Conservation (phyloP, 2,329 filamentous ascomycete genomes). For the Rutstroemia sp. region DNA sequence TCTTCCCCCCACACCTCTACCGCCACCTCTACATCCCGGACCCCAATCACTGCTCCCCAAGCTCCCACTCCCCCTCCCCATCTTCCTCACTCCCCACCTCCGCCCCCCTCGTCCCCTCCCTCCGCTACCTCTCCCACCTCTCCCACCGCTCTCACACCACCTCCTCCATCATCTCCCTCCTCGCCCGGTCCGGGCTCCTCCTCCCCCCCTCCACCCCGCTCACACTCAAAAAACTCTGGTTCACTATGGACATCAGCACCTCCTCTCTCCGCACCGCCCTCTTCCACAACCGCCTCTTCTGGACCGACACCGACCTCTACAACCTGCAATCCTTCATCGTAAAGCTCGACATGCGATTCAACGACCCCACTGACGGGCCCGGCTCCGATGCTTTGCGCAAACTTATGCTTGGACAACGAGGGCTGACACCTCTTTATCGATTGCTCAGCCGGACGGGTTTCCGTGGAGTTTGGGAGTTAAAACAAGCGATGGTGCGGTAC, state of each 20-base stretch:
- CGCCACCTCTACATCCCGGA: slow-evolving; percentile 49
- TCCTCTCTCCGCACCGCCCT: slow-evolving; percentile 46
- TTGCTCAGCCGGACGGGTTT: slow-evolving; percentile 51
- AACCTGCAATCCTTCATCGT: slow-evolving; percentile 57
- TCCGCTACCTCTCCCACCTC: slow-evolving; percentile 64
- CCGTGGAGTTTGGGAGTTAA: slow-evolving; percentile 40
- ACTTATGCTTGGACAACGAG: slow-evolving; percentile 52
- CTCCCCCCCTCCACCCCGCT: slow-evolving; percentile 41
- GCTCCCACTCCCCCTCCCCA: slow-evolving; percentile 57
- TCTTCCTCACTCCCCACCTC: slow-evolving; percentile 26
- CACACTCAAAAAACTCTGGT: slow-evolving; percentile 62
- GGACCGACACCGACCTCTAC: slow-evolving; percentile 53
- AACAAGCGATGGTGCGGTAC: slow-evolving; percentile 53
- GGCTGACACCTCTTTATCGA: slow-evolving; percentile 49
- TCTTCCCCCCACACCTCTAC: slow-evolving; percentile 59
- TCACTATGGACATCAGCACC: slow-evolving; percentile 59
- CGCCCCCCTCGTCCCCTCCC: slow-evolving; percentile 43
- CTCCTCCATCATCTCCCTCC: slow-evolving; percentile 53
- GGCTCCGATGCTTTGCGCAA: slow-evolving; percentile 44
- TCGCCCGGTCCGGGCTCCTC: slow-evolving; percentile 51
- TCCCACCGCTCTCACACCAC: slow-evolving; percentile 48
- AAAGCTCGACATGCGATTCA: slow-evolving; percentile 65
- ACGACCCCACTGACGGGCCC: slow-evolving; percentile 51
- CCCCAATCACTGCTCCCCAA: slow-evolving; percentile 35
- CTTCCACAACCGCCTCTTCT: slow-evolving; percentile 44